Evolutionary conservation across 306 rosid genomes (phyloP).

Genomic region (Sphenostylis stenocarpa): DNA sequence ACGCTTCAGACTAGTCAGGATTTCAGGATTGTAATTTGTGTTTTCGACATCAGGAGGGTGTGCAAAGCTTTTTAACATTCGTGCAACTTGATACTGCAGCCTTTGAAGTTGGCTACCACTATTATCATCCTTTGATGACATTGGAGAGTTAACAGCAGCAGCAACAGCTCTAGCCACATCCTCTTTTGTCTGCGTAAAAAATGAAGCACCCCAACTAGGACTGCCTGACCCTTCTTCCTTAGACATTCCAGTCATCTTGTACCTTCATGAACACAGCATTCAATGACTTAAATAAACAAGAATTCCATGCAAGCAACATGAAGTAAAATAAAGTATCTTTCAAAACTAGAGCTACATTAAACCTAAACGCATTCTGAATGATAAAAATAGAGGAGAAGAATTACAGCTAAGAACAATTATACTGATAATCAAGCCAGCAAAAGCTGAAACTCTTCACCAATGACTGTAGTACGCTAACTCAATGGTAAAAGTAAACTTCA

Average conservation of each 20-base stretch:
- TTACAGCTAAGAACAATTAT: neutral
- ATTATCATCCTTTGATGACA: slow-evolving; percentile 66
- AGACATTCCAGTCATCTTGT: slow-evolving; percentile 45
- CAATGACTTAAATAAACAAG: slow-evolving; percentile 17
- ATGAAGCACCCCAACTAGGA: slow-evolving; percentile 69
- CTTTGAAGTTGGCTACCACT: slow-evolving; percentile 71
- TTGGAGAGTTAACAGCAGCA: slow-evolving; percentile 58
- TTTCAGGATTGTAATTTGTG: slow-evolving; percentile 80
- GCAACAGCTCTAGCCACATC: slow-evolving; percentile 71
- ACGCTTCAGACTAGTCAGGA: slow-evolving; percentile 84
- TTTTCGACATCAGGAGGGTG: slow-evolving; percentile 56
- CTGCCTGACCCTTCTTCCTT: slow-evolving; percentile 59
- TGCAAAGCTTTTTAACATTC: slow-evolving; percentile 74
- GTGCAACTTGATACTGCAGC: slow-evolving; percentile 65
- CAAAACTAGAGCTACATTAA: slow-evolving; percentile 7
- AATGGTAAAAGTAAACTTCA: slow-evolving; percentile 6
- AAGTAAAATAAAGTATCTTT: neutral
- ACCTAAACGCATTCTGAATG: neutral
- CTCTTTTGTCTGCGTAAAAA: slow-evolving; percentile 60
- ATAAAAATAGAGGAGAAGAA: neutral
- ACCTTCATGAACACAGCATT: slow-evolving; percentile 24
- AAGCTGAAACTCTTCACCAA: neutral
- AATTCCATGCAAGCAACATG: slow-evolving; percentile 14
- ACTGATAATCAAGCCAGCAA: neutral
- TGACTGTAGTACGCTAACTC: neutral